Conservation (phyloP, 2,329 filamentous ascomycete species). For the Pseudocercospora crystallina region DNA sequence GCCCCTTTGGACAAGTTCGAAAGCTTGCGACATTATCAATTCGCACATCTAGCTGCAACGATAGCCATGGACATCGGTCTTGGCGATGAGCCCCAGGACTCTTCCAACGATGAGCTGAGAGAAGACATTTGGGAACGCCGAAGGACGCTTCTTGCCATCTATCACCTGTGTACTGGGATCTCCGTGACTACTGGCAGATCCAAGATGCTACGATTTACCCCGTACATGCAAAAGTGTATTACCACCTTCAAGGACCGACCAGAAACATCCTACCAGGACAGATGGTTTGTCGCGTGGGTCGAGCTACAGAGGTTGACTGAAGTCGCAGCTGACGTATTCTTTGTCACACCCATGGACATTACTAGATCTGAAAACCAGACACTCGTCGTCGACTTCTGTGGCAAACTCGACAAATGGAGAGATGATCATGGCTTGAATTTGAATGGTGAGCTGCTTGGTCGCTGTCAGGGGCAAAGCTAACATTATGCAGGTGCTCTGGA, state of each 20-base stretch:
- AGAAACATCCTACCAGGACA: background rate
- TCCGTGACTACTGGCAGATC: slow-evolving; percentile 4
- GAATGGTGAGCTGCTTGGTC: background rate
- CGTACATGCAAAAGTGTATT: slow-evolving; percentile 10
- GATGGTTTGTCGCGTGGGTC: slow-evolving; percentile 11
- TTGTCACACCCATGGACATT: slow-evolving; percentile 1
- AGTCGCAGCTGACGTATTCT: slow-evolving; percentile 7
- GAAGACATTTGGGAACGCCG: slow-evolving; percentile 7
- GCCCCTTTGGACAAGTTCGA: slow-evolving; percentile 12
- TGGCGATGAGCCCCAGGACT: slow-evolving; percentile 1
- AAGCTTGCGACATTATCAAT: slow-evolving; percentile 10
- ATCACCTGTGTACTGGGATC: slow-evolving; percentile 6
- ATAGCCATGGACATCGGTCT: slow-evolving; percentile 10
- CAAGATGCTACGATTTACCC: slow-evolving; percentile 10
- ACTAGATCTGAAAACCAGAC: slow-evolving; percentile 1
- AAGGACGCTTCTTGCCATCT: slow-evolving; percentile 8
- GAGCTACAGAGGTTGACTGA: slow-evolving; percentile 7
- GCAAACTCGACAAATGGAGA: slow-evolving; percentile 5
- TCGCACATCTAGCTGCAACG: slow-evolving; percentile 8
- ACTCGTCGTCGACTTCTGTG: background rate
- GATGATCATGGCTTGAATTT: slow-evolving; percentile 4
- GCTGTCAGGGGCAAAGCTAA: background rate
- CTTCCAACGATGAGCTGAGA: background rate
- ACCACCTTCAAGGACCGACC: slow-evolving; percentile 1
- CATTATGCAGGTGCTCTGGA: slow-evolving; percentile 1